Evolutionary conservation across 2,329 filamentous ascomycete genomes (phyloP).

Genomic region (Aspergillus felis): DNA sequence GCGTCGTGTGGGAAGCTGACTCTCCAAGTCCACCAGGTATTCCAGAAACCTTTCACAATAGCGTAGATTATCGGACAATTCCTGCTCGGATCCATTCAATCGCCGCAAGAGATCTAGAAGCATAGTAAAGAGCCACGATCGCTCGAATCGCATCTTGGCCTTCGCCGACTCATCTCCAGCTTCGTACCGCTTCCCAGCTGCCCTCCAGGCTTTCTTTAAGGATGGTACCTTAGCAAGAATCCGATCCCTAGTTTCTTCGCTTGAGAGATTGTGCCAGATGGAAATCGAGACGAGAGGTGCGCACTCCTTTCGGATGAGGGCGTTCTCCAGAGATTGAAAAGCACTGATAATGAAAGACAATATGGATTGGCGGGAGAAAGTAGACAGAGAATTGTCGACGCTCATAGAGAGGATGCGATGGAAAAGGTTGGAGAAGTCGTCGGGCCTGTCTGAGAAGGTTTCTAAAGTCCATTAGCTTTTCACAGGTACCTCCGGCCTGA

Average conservation of each 20-base stretch:
- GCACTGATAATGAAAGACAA: constrained; percentile 84
- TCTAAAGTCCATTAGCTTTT: constrained; percentile 46
- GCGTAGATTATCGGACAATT: constrained; percentile 57
- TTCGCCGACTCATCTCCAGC: constrained; percentile 76
- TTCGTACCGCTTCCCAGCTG: constrained; percentile 79
- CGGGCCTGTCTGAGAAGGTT: constrained; percentile 70
- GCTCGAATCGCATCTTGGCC: constrained; percentile 79
- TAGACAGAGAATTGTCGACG: constrained; percentile 64
- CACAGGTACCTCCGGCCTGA: background rate
- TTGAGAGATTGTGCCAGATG: constrained; percentile 90
- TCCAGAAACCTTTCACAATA: constrained; percentile 96
- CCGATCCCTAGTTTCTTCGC: constrained; percentile 67
- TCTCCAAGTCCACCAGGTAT: constrained; percentile 83
- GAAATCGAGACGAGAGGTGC: constrained; percentile 91
- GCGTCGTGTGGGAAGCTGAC: constrained; percentile 86
- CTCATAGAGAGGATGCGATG: constrained; percentile 84
- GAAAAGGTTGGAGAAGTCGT: constrained; percentile 85
- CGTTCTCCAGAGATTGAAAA: constrained; percentile 89
- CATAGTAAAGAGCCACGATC: constrained; percentile 87
- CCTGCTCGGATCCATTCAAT: constrained; percentile 54
- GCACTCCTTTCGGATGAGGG: constrained; percentile 89
- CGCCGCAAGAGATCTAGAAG: constrained; percentile 75
- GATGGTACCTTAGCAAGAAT: constrained; percentile 70
- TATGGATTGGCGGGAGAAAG: constrained; percentile 71
- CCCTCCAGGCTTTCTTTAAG: constrained; percentile 85